These are phyloP conservation scores for Diplodia mutila DNA, from an alignment of 2,329 filamentous ascomycete species.

Conservation along the genomic window DNA sequence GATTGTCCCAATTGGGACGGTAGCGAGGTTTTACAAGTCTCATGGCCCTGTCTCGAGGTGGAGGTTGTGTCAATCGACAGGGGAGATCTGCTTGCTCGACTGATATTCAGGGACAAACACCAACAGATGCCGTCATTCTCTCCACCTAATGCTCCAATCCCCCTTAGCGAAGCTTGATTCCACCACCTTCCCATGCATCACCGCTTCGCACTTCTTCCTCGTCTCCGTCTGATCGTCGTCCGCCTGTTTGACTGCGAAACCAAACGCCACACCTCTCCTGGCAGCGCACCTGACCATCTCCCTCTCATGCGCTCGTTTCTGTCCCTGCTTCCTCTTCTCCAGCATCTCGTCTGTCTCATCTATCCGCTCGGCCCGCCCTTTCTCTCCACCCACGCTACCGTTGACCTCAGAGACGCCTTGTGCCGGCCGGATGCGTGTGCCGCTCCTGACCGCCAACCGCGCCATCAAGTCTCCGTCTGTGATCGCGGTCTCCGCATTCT, in stretches of 20 bases:
- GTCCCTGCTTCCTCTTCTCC: conserved; percentile 54
- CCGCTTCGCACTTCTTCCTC: conserved; percentile 59
- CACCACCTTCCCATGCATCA: conserved; percentile 62
- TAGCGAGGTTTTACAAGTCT: background rate
- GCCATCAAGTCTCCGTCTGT: conserved; percentile 22
- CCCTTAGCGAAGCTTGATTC: conserved; percentile 66
- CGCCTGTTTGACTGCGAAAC: conserved; percentile 43
- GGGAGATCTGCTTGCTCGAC: background rate
- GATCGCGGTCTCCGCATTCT: background rate
- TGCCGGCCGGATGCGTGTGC: conserved; percentile 41
- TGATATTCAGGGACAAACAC: conserved; percentile 1
- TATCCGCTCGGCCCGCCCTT: conserved; percentile 57
- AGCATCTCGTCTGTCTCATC: conserved; percentile 58
- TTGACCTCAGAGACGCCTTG: conserved; percentile 57
- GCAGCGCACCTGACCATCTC: conserved; percentile 68
- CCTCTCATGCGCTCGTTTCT: conserved; percentile 52
- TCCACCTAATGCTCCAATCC: conserved; percentile 62
- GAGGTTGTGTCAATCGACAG: conserved; percentile 1
- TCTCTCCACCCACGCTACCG: conserved; percentile 60
- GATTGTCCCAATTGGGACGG: background rate
- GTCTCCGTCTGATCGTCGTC: conserved; percentile 30
- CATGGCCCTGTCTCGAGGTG: conserved; percentile 1
- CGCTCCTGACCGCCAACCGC: conserved; percentile 30
- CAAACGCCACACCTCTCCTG: conserved; percentile 62
- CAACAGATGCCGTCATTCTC: conserved; percentile 43